Base-by-base conservation (phyloP, 352 stramenopile species). In the Thraustotheca clavata region DNA sequence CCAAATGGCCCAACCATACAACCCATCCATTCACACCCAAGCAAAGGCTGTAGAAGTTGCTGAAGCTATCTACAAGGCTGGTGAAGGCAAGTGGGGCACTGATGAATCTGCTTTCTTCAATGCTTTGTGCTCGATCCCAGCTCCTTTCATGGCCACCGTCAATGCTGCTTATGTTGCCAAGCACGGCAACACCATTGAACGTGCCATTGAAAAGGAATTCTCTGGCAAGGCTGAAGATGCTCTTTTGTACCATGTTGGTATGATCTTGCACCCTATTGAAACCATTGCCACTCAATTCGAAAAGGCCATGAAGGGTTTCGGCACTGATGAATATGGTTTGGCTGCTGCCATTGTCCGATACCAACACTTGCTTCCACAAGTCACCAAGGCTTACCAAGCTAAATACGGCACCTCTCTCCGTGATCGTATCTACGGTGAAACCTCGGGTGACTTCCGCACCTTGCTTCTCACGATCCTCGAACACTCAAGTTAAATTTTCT, bases 371-470 rank as follows among this genome's bases (percentile, higher is more conserved):
- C 74, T 91, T 33, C 60, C 70, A 22, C 78, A 91, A 66, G 77
- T 92, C 73, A 79, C 78, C 66, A 73, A 83, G 27, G 78, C 78
- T 32, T 92, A 89, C 74, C 83, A 89, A 73, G 83, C 89, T 65
- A 71, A 61, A 59, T 91, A 89, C 72, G 73, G 71, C 41, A 88
- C 86, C 73, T 79, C 88, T 49, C 74, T 92, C 34, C 83, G 80
- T 55, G 80, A 92, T 49, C 79, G 83, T 67, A 89, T 92, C 67
- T 14, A 50, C 33, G 43, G 43, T 29, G 43, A 50, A 29, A 50
- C 43, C 6, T 50, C 43, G 43, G 83, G 83, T 59, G 78, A 90
- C 73, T 88, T 76, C 72, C 78, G 83, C 41, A 74, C 76, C n/a
- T 68, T 92, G 29, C 68, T 88, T 59, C 67, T 88, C n/a, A 62